Percentiles rank a stretch among this genome's conserved stretches.
phyloP scores from a whole-genome alignment of 371 early-diverging fungal species.

The Rhizopus stolonifer region DNA sequence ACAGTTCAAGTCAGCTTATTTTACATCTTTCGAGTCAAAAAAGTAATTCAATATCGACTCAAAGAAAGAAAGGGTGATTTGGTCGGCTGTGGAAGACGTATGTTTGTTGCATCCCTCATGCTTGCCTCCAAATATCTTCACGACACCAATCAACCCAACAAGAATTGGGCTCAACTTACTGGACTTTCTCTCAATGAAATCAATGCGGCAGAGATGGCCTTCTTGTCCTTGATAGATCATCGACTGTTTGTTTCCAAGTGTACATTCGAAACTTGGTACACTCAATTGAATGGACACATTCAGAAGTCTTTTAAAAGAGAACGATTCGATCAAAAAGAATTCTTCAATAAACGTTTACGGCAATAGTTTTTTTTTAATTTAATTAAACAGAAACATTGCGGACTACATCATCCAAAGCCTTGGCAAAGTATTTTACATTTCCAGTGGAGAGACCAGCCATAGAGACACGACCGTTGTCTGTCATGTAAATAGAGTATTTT shows the following conservation, averaged over 20 bases:
- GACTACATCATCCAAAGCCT: conserved; percentile 74
- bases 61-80: conserved; percentile 28
- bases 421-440: conserved; percentile 88
- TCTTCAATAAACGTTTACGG: conserved; percentile 1
- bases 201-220: conserved; percentile 72
- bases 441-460: conserved; percentile 88
- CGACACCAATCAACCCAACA: conserved; percentile 74
- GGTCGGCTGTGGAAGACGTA: conserved; percentile 69
- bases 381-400: conserved; percentile 41
- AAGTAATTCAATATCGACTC: conserved; percentile 33
- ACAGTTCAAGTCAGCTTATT: conserved; percentile 73
- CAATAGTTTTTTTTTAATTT: background rate
- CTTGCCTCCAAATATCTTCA: conserved; percentile 72
- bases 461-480: conserved; percentile 92
- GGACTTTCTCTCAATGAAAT: conserved; percentile 70
- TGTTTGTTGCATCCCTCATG: conserved; percentile 72
- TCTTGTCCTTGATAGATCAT: conserved; percentile 70
- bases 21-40: conserved; percentile 58
- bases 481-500: conserved; percentile 90
- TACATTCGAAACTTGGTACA: conserved; percentile 69
- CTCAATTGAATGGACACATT: conserved; percentile 51
- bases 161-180: conserved; percentile 72
- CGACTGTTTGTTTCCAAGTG: conserved; percentile 60
- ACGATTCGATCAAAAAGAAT: background rate
- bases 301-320: conserved; percentile 3